Percentiles rank a stretch among this genome's conserved stretches.
These are phyloP conservation scores for Candida labiduridarum DNA, from an alignment of 1,139 yeast species.

Conservation along the genomic window DNA sequence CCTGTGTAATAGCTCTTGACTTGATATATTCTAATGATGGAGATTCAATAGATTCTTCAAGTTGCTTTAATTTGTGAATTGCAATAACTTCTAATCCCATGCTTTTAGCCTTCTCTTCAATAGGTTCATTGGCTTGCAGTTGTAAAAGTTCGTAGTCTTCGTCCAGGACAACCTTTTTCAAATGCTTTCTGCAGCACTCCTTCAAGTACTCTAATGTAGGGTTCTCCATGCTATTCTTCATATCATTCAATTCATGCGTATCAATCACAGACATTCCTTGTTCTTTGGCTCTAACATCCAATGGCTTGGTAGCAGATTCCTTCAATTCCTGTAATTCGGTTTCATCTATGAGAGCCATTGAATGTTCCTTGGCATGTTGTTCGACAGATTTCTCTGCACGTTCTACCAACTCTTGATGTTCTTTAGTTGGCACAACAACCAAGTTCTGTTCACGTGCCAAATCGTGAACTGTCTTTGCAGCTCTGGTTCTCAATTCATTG, in stretches of 20 bases:
- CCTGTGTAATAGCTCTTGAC: conserved; percentile 13
- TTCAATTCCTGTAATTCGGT: conserved; percentile 17
- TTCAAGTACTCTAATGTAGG: conserved; percentile 26
- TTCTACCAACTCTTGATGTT: conserved; percentile 9
- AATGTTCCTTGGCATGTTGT: conserved; percentile 17
- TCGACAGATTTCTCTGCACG: conserved; percentile 9
- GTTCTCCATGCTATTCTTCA: conserved; percentile 19
- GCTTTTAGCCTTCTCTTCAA: conserved; percentile 14
- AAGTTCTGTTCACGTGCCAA: conserved; percentile 17
- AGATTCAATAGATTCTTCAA: conserved; percentile 9
- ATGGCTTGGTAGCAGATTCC: conserved; percentile 16
- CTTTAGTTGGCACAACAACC: conserved; percentile 5
- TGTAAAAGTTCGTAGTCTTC: conserved; percentile 13
- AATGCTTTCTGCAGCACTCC: conserved; percentile 16
- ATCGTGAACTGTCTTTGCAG: conserved; percentile 16
- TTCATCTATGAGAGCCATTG: conserved; percentile 13
- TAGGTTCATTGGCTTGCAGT: conserved; percentile 11
- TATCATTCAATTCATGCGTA: conserved; percentile 16
- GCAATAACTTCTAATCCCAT: conserved; percentile 14
- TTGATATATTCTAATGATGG: conserved; percentile 29
- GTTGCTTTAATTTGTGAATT: conserved; percentile 5
- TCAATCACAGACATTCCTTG: conserved; percentile 14
- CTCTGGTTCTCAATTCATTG: conserved; percentile 12
- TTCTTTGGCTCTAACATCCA: conserved; percentile 22
- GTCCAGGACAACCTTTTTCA: conserved; percentile 13